Conservation (phyloP, 176 grass and related monocot genomes). For the Carex scoparia region DNA sequence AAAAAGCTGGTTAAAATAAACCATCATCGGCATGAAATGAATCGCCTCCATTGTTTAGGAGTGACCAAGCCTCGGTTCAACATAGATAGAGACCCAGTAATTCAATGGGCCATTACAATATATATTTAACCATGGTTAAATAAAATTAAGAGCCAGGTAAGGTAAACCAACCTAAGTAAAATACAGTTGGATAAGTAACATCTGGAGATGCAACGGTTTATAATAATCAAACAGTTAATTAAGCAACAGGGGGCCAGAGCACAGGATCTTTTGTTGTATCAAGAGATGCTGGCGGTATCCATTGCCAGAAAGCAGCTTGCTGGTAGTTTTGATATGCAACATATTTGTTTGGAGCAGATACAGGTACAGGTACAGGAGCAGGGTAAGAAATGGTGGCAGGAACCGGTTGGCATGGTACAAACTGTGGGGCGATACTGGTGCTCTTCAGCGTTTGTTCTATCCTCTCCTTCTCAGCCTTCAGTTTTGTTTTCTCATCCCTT, state of each 20-base stretch:
- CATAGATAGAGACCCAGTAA: neutral
- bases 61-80: neutral
- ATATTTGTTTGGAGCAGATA: constrained; percentile 45
- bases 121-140: constrained; percentile 21
- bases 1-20: neutral
- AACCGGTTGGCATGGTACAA: constrained; percentile 44
- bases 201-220: neutral
- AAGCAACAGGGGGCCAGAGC: constrained; percentile 93
- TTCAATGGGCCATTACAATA: constrained; percentile 9
- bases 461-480: constrained; percentile 80
- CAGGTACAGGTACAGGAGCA: constrained; percentile 17
- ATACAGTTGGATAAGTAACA: constrained; percentile 17
- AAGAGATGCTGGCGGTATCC: constrained; percentile 83
- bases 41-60: neutral
- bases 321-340: constrained; percentile 55
- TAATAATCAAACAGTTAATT: constrained; percentile 29
- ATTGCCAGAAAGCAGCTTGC: constrained; percentile 72
- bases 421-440: constrained; percentile 35
- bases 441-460: constrained; percentile 80
- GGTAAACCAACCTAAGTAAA: neutral
- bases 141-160: neutral
- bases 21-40: neutral
- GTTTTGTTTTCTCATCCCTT: constrained; percentile 77
- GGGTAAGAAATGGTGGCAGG: constrained; percentile 32
- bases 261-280: constrained; percentile 86